These are phyloP conservation scores for Nakazawaea laoshanensis DNA, from an alignment of 805 yeast species.

Conservation along the genomic window DNA sequence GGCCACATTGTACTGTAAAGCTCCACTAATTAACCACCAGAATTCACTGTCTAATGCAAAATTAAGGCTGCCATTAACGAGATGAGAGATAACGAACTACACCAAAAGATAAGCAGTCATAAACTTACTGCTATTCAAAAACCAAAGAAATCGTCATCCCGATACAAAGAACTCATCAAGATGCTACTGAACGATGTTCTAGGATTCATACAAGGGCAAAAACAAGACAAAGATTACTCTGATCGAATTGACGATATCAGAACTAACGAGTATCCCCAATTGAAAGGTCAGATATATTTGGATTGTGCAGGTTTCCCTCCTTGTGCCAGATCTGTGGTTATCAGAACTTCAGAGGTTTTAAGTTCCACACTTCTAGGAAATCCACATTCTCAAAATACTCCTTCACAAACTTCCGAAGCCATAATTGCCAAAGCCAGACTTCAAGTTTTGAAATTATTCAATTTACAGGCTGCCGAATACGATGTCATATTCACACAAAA, in stretches of 20 bases:
- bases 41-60: too few relatives aligned
- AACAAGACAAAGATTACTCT: constrained; percentile 5
- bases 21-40: too few relatives aligned
- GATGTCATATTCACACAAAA: constrained; percentile 32
- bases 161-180: too few relatives aligned
- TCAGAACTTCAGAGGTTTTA: constrained; percentile 17
- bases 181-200: too few relatives aligned
- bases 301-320: constrained; percentile 37
- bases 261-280: constrained; percentile 17
- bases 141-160: too few relatives aligned
- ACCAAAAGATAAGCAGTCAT: too few relatives aligned
- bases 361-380: constrained; percentile 22
- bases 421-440: constrained; percentile 20
- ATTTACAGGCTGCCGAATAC: constrained; percentile 25
- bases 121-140: too few relatives aligned
- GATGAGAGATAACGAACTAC: too few relatives aligned
- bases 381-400: constrained; percentile 32
- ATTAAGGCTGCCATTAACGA: too few relatives aligned
- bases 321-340: constrained; percentile 21
- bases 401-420: constrained; percentile 20
- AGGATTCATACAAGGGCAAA: too few relatives aligned
- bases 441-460: constrained; percentile 22
- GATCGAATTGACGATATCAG: constrained; percentile 12
- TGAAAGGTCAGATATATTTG: constrained; percentile 19
- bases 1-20: too few relatives aligned